Conservation (phyloP, 495 filamentous ascomycete species). For the Aspergillus coremiiformis region DNA sequence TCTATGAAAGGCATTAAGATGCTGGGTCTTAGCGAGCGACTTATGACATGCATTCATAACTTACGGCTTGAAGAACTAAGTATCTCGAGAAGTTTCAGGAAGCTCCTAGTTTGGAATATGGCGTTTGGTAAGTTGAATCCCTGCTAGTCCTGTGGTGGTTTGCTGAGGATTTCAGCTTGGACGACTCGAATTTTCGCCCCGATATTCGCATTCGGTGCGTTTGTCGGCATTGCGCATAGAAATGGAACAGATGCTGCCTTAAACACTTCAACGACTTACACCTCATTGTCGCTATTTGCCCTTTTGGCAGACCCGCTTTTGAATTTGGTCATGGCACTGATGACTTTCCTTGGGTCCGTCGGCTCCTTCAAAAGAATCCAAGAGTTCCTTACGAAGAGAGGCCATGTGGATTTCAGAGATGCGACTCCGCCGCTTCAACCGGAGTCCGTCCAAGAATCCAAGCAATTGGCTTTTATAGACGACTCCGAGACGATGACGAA, state of each 20-base stretch:
- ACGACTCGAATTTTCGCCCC: slow-evolving; percentile 46
- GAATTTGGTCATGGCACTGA: slow-evolving; percentile 49
- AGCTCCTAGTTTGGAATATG: slow-evolving; percentile 48
- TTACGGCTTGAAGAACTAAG: slow-evolving; percentile 51
- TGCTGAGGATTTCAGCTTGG: slow-evolving; percentile 28
- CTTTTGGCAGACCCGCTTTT: slow-evolving; percentile 51
- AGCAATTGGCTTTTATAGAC: slow-evolving; percentile 14
- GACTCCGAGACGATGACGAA: slow-evolving; percentile 18
- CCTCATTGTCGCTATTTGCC: slow-evolving; percentile 52
- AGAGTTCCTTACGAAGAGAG: slow-evolving; percentile 44
- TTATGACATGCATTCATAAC: slow-evolving; percentile 37
- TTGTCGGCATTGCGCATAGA: slow-evolving; percentile 43
- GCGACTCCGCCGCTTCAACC: slow-evolving; percentile 16
- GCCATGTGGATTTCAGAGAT: slow-evolving; percentile 27
- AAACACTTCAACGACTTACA: slow-evolving; percentile 47
- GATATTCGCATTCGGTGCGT: slow-evolving; percentile 44
- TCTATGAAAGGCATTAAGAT: slow-evolving; percentile 57
- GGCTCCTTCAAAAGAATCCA: slow-evolving; percentile 56
- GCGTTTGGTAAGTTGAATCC: slow-evolving; percentile 30
- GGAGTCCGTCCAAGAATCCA: slow-evolving; percentile 18
- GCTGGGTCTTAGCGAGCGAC: slow-evolving; percentile 42
- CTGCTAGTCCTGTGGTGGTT: neutral
- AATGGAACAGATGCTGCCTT: slow-evolving; percentile 38
- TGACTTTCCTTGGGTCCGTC: slow-evolving; percentile 44
- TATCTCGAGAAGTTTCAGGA: slow-evolving; percentile 49